These are phyloP conservation scores for Coemansia pectinata DNA, from an alignment of 192 early-diverging fungal species.

Conservation along the genomic window DNA sequence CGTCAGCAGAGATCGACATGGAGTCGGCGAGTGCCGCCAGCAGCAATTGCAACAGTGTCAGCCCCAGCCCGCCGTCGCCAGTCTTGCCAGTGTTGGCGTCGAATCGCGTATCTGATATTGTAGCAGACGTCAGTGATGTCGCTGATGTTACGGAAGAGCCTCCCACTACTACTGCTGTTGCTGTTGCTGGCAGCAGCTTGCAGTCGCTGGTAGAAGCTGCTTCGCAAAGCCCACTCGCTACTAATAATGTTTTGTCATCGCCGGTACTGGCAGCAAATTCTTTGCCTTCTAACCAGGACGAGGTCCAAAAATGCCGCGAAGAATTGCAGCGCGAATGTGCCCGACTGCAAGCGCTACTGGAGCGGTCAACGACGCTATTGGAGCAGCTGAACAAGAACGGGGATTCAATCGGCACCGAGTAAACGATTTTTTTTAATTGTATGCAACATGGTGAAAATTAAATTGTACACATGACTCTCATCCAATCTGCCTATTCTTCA, in stretches of 20 bases:
- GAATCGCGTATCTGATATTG: not conserved
- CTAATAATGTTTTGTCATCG: not conserved
- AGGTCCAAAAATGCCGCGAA: constrained; percentile 34
- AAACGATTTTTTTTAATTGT: not conserved
- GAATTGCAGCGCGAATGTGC: constrained; percentile 48
- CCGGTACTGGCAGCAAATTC: not conserved
- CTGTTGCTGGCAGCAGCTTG: not conserved
- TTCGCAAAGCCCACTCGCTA: constrained; percentile 20
- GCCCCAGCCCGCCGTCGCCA: constrained; percentile 10
- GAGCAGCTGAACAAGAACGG: constrained; percentile 29
- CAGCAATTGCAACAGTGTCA: constrained; percentile 12
- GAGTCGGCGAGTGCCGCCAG: constrained; percentile 11
- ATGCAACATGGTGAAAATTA: not conserved
- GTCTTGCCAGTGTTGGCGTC: not conserved
- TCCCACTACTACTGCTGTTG: not conserved
- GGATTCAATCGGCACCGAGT: not conserved
- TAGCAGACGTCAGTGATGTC: not conserved
- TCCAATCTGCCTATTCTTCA: too few species aligned
- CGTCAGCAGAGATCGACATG: not conserved
- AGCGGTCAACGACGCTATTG: constrained; percentile 38
- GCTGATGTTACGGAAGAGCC: not conserved
- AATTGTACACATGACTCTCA: not conserved
- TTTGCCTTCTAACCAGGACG: constrained; percentile 13
- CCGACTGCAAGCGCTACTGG: constrained; percentile 34
- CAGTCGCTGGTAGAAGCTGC: constrained; percentile 29